phyloP scores from a whole-genome alignment of 345 rosid species.

The Murraya paniculata region DNA sequence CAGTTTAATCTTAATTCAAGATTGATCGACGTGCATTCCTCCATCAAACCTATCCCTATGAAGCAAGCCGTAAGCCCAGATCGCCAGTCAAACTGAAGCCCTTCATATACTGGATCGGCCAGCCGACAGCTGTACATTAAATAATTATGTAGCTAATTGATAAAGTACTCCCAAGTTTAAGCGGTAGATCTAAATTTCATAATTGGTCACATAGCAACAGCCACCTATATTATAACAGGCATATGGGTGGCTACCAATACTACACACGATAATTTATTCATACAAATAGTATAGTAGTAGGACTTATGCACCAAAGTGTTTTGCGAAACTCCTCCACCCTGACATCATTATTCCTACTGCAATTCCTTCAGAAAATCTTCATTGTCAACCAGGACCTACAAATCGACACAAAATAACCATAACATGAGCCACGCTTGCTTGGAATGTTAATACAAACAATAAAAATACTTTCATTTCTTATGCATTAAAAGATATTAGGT shows the following conservation, averaged over 20 bases:
- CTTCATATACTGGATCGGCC: too few species aligned
- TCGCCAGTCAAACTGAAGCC: too few species aligned
- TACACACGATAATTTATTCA: conserved; percentile 17
- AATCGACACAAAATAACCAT: neutral
- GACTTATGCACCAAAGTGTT: neutral
- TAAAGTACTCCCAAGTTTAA: neutral
- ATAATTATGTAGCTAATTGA: neutral
- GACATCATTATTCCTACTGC: conserved; percentile 23
- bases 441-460: too few species aligned
- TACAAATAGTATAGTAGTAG: neutral
- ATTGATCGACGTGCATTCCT: too few species aligned
- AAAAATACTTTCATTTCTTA: too few species aligned
- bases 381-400: conserved; percentile 89
- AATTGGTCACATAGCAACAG: neutral
- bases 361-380: conserved; percentile 91
- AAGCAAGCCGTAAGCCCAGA: too few species aligned
- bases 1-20: too few species aligned
- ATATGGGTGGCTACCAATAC: neutral
- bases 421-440: too few species aligned
- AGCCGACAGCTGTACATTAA: too few species aligned
- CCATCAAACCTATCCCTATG: too few species aligned
- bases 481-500: too few species aligned
- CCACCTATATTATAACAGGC: neutral
- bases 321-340: neutral
- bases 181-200: neutral